Base-by-base conservation (phyloP, 768 basidiomycete species). In the Kwoniella dejecticola region DNA sequence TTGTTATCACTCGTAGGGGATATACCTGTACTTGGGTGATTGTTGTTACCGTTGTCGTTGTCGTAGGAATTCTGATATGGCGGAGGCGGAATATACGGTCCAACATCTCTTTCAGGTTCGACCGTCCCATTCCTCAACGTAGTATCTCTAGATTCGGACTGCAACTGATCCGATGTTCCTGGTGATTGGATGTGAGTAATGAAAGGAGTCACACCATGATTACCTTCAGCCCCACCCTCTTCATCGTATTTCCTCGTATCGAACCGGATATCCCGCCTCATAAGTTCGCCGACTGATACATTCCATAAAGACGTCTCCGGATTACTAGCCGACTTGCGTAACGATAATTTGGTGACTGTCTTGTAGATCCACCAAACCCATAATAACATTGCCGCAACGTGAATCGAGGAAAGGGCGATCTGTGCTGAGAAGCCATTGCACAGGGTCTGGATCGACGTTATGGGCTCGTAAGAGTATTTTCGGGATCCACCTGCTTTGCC, bases 61-160 rank as follows among this genome's bases (percentile, higher is more conserved):
- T 21, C 15, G 36, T 53, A 53, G 10, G 36, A 42, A 40, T 24
- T 21, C 8, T 57, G 56, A 40, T 57, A 57, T n/a, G 56, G 56
- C 10, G 56, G 56, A 26, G 56, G 56, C 17, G 56, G 56, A 19
- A 57, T 48, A 48, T 57, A 57, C 1, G 56, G 45, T n/a, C 56
- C 56, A 40, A 24, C 21, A 48, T 57, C 56, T 24, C 45, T 46
- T 40, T 57, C 56, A n/a, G 56, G 56, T 21, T 56, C 54, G 15
- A 36, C 33, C 15, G 33, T 7, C 7, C 7, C 33, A 36, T 36
- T 36, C 7, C 33, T 36, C 17, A 38, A 38, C 8, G 36, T 8
- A 38, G 36, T 38, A 8, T 38, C 8, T 38, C 36, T 38, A 38
- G 8, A 17, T 38, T 38, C 36, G 36, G 36, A 19, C 30, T 36